Percentiles rank a stretch among this genome's conserved stretches.
These are phyloP conservation scores for Asterochloris erici DNA, from an alignment of 139 green algal species.

Conservation along the genomic window DNA sequence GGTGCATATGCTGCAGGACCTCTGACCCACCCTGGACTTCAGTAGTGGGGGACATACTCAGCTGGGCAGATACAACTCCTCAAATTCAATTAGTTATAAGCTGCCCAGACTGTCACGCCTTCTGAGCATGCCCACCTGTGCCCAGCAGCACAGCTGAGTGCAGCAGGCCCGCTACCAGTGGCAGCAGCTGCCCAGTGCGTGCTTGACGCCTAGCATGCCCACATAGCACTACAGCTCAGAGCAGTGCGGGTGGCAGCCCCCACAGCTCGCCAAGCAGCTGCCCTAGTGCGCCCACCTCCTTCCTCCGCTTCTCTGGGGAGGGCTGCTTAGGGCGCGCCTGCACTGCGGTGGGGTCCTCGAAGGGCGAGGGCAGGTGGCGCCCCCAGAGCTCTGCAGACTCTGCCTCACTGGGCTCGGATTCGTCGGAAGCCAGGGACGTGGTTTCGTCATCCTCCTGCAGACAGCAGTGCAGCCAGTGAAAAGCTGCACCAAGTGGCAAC, in stretches of 20 bases:
- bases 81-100: too few relatives aligned
- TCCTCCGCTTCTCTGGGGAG: not conserved
- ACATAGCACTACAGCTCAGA: not conserved
- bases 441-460: conserved; percentile 9
- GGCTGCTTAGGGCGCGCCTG: not conserved
- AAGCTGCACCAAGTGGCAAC: not conserved
- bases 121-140: too few relatives aligned
- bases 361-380: conserved; percentile 3
- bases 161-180: too few relatives aligned
- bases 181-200: not conserved
- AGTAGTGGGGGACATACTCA: not conserved
- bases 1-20: not conserved
- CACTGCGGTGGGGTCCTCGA: conserved; percentile 3
- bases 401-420: conserved; percentile 2
- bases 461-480: not conserved
- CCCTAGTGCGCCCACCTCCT: not conserved
- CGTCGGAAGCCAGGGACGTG: not conserved
- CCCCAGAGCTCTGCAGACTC: not conserved
- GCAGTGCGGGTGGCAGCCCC: conserved; percentile 4
- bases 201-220: too few relatives aligned
- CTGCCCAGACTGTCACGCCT: too few relatives aligned
- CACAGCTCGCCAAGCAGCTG: not conserved
- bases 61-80: not conserved
- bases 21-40: not conserved
- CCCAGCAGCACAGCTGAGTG: too few relatives aligned